Base-by-base conservation (phyloP, 2,329 filamentous ascomycete genomes). In the Amauroascus niger region DNA sequence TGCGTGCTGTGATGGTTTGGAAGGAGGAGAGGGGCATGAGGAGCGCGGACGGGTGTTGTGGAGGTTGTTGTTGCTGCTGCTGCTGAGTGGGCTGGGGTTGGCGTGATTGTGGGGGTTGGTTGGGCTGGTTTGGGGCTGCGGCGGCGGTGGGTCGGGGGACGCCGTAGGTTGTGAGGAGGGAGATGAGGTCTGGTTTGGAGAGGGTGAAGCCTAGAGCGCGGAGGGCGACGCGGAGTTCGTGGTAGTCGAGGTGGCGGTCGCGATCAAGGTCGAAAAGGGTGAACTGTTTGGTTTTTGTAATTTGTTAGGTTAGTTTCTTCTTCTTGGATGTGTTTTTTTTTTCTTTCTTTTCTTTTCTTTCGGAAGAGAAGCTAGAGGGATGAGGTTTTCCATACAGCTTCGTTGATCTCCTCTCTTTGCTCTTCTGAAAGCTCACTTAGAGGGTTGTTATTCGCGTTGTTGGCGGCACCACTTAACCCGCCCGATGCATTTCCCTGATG, bases 221-320 rank as follows among this genome's bases (percentile, higher is more conserved):
- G 64, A 97, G 84, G 57, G 91, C 89, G 73, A 97, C 93, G 71
- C 93, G 91, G 68, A 97, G 87, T 73, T 98, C 93, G 74, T 97
- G 93, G 76, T 95, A 97, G 75, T 97, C 91, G 66, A 98, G 88
- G 70, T 87, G 83, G 45, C 84, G 81, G 74, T 97, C 90, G 69
- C 94, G 91, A 77, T 97, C 91, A 65, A 95, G 86, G 69, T 97
- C 93, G 77, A 98, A 97, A 60, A 97, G 83, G 58, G 84, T 84
- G 71, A 97, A 97, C 86, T 95, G 13, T 3, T n/a, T n/a, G 13
- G 18, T 9, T 5, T 9, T 24, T 40, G 16, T 18, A 2, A 18
- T 5, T 33, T 32, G n/a, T n/a, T 30, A 30, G 26, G 26, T 30
- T 30, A 30, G 26, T 30, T 30, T 30, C 9, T 30, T 9, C 5